Evolutionary conservation across 2,329 filamentous ascomycete genomes (phyloP).

Genomic region (Penicillium psychrosexuale): DNA sequence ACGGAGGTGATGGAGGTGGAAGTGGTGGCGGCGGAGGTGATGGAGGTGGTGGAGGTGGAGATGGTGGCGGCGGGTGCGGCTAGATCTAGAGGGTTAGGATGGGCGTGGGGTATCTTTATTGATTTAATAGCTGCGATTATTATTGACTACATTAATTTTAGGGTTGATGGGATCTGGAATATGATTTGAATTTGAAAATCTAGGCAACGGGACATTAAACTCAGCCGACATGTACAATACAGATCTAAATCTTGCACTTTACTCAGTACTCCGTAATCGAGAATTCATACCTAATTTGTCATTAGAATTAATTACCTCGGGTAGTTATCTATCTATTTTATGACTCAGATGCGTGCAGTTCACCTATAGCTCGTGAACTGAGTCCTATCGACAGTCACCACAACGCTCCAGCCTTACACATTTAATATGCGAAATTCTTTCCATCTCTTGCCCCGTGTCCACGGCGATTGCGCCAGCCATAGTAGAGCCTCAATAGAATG

Average conservation of each 20-base stretch:
- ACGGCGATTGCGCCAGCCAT: constrained; percentile 47
- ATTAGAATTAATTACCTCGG: too few species aligned
- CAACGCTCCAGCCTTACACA: background rate
- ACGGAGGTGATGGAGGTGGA: too few species aligned
- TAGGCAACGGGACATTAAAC: background rate
- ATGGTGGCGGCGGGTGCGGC: constrained; percentile 1
- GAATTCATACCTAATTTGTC: background rate
- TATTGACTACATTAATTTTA: background rate
- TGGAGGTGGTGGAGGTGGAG: background rate
- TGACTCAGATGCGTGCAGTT: background rate
- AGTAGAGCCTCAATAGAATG: constrained; percentile 55
- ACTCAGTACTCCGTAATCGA: background rate
- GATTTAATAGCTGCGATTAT: background rate
- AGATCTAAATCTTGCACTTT: background rate
- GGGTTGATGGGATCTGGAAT: background rate
- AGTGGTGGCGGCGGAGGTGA: too few species aligned
- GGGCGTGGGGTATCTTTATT: too few species aligned
- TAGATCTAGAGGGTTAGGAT: background rate
- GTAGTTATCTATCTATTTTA: background rate
- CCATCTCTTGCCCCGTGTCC: constrained; percentile 17
- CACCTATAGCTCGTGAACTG: background rate
- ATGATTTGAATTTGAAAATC: background rate
- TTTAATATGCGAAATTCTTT: constrained; percentile 30
- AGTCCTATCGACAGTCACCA: background rate
- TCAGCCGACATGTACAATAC: background rate